Evolutionary conservation across 805 yeast genomes (phyloP).

Genomic region (Candida railenensis): DNA sequence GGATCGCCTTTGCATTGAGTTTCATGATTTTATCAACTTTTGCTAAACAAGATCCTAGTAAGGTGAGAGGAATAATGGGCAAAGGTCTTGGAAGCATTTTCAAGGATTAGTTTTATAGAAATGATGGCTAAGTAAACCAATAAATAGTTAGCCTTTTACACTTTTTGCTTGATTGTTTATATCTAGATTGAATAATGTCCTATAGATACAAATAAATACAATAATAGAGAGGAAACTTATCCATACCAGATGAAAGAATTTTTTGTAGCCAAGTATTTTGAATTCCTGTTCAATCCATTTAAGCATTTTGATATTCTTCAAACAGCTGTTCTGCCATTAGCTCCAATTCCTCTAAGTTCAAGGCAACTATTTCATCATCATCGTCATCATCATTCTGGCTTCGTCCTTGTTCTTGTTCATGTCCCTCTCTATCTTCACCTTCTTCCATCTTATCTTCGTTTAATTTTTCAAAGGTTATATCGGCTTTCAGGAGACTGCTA

Average conservation of each 20-base stretch:
- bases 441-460: slow-evolving; percentile 14
- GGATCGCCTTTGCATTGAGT: slow-evolving; percentile 30
- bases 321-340: slow-evolving; percentile 48
- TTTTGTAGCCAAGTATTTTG: no score
- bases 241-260: no score
- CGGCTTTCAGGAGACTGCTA: slow-evolving; percentile 36
- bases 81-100: slow-evolving; percentile 21
- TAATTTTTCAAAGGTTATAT: slow-evolving; percentile 57
- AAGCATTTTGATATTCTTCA: slow-evolving; percentile 9
- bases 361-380: slow-evolving; percentile 37
- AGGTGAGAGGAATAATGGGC: slow-evolving; percentile 38
- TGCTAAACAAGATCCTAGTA: slow-evolving; percentile 23
- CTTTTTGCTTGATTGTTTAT: neutral
- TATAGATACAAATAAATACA: no score
- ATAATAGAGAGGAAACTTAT: no score
- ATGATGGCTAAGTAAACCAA: no score
- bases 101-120: neutral
- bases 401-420: slow-evolving; percentile 12
- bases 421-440: slow-evolving; percentile 6
- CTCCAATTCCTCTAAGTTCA: slow-evolving; percentile 58
- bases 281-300: no score
- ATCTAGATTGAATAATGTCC: no score
- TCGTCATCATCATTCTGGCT: slow-evolving; percentile 3
- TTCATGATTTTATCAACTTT: slow-evolving; percentile 37
- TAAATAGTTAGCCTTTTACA: no score